A percentile compares a stretch with the other conserved stretches of the same genome.
Conservation (phyloP, 257 asterid species). For the Thymus quinquecostatus region DNA sequence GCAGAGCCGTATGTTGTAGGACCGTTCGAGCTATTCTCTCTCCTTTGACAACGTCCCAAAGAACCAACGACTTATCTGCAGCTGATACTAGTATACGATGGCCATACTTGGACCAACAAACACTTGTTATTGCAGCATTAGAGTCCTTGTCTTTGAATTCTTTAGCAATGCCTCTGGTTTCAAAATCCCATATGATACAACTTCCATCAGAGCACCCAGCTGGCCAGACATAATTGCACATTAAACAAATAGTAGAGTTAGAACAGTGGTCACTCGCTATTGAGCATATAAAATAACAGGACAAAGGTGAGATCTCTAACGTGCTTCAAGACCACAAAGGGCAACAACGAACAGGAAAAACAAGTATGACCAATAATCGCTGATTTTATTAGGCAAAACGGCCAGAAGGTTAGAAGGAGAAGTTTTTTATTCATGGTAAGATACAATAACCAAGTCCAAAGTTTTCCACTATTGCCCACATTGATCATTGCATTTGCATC, state of each 20-base stretch:
- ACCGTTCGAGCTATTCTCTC: conserved; percentile 67
- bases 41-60: conserved; percentile 89
- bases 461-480: background rate
- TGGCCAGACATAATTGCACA: conserved; percentile 31
- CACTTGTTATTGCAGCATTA: conserved; percentile 78
- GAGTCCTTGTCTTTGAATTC: conserved; percentile 69
- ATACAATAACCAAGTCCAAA: background rate
- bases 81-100: conserved; percentile 80
- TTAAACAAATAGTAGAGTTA: conserved; percentile 15
- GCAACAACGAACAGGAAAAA: conserved; percentile 8
- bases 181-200: conserved; percentile 91
- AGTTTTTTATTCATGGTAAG: background rate
- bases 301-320: conserved; percentile 10
- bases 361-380: conserved; percentile 9
- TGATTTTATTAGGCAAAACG: conserved; percentile 3
- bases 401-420: background rate
- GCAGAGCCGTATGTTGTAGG: conserved; percentile 74
- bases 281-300: conserved; percentile 2
- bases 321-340: conserved; percentile 16
- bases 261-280: conserved; percentile 22
- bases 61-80: conserved; percentile 84
- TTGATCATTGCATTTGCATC: conserved; percentile 18
- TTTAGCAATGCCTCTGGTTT: conserved; percentile 82
- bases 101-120: conserved; percentile 90
- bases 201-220: conserved; percentile 97